Evolutionary conservation across 768 basidiomycete genomes (phyloP), one percentile per base, ranked within the genome.

Genomic region (Albatrellus ellisii): DNA sequence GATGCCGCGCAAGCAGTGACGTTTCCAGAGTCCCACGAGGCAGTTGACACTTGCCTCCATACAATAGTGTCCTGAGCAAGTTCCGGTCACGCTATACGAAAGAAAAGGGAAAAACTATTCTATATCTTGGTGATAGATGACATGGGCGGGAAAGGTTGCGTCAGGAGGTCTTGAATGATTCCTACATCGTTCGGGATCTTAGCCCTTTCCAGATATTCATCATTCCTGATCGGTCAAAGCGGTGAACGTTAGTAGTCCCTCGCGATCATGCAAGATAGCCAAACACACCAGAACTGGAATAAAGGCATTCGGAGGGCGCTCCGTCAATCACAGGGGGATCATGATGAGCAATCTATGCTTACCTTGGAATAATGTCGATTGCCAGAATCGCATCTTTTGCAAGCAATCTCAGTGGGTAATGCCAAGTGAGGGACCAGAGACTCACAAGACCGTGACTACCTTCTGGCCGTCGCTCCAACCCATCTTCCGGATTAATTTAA

Each of bases 351-450:
- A 33, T n/a, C 24, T 36, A n/a, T 53, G 52, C 62, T 11, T 47
- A 87, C 86, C 73, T 92, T 95, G 41, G 88, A 92, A 59, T 91
- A 89, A 66, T 98, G 92, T 41, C 94, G 67, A 33, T 63, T 77
- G 0, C 94, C 94, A 7, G 89, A 87, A 59, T 98, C 94, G 54
- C 90, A 92, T 36, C 49, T 50, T 25, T 12, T n/a, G 28, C n/a
- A 26, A 18, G 10, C 18, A 25, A 84, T 86, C 42, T 20, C 33
- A 12, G 17, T 25, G 25, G 8, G 10, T 11, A 20, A 37, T 9
- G 26, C 47, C 20, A 6, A 18, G 26, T 14, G 4, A 27, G 21
- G 14, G 28, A 39, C 4, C 10, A 24, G 20, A 25, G 20, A 59
- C 75, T 45, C 54, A 95, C 83, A 98, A 52, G 39, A 98, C 77